Evolutionary conservation across 2,329 filamentous ascomycete species (phyloP).

Genomic region (Aspergillus unguis): DNA sequence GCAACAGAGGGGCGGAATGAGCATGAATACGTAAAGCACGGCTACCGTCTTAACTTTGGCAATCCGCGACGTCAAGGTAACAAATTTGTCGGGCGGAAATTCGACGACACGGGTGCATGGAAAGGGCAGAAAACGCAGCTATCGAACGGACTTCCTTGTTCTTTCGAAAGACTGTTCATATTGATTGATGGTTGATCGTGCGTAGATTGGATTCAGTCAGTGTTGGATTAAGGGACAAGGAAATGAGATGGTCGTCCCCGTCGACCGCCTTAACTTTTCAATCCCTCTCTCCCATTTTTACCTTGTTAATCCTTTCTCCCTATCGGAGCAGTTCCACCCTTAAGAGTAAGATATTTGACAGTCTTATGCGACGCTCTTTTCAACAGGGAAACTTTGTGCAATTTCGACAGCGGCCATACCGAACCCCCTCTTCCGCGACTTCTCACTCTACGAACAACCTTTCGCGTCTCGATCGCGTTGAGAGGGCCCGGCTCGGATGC

Average conservation of each 20-base stretch:
- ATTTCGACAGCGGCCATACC: neutral
- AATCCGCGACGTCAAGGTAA: too few relatives aligned
- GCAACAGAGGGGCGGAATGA: too few relatives aligned
- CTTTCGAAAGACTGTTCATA: neutral
- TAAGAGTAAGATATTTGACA: neutral
- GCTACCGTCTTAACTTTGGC: too few relatives aligned
- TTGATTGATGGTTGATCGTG: neutral
- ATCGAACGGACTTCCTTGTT: neutral
- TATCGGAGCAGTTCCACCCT: neutral
- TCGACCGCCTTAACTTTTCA: conserved; percentile 7
- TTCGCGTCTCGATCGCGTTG: conserved; percentile 19
- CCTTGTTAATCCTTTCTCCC: neutral
- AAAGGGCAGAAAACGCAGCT: too few relatives aligned
- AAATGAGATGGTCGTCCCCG: conserved; percentile 1
- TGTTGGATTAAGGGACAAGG: neutral
- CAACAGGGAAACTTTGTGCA: neutral
- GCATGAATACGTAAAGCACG: too few relatives aligned
- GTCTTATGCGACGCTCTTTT: neutral
- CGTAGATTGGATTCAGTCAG: neutral
- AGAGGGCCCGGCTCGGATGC: conserved; percentile 8
- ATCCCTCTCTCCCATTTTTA: conserved; percentile 2
- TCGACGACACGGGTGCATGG: too few relatives aligned
- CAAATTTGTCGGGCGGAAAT: too few relatives aligned
- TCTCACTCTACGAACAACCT: conserved; percentile 8
- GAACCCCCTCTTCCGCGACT: conserved; percentile 7